Base-by-base conservation (phyloP, 305 asterid genomes). In the Petunia hybrid region DNA sequence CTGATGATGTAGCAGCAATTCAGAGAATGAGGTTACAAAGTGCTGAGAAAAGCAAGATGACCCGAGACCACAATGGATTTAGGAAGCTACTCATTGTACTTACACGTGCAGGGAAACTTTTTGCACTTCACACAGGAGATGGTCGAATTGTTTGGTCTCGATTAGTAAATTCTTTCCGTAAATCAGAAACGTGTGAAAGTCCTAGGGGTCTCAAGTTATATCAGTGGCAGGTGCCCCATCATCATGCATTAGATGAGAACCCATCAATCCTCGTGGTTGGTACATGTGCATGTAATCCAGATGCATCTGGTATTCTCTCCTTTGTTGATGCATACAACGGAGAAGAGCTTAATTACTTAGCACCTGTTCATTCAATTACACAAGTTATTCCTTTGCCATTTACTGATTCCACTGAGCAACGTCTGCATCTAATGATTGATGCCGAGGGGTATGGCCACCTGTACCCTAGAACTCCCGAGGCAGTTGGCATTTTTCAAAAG, bases 171-270 rank as follows among this genome's bases (percentile, higher is more conserved):
- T 85, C 94, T 86, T 95, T 94, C 63, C 91, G 95, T 46, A 90
- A 89, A 85, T 94, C 98, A 10, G 92, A 87, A 82, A 82, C 89
- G 7, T 96, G 98, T 62, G 85, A 91, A 85, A 84, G 78, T 80
- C 99, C 99, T 43, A 88, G 82, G 82, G 95, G 89, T 74, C 88
- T 96, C 78, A 93, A 93, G 77, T 86, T 96, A 81, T 84, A 90
- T 81, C 97, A 92, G 84, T 96, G 99, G 99, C 99, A 96, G 84
- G 97, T 91, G 81, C 99, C 99, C 79, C 99, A 96, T 89, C 99
- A 96, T 89, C 99, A 96, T 87, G 98, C 95, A 39, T 62, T 96
- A 90, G 97, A 96, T 80, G 97, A 94, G 87, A 91, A 96, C 79
- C 98, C 99, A 78, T 94, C 99, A 41, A 91, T 96, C 79, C 90